Evolutionary conservation across 2,329 filamentous ascomycete genomes (phyloP), one percentile per base, ranked within the genome.

Genomic region (Colletotrichum tofieldiae): DNA sequence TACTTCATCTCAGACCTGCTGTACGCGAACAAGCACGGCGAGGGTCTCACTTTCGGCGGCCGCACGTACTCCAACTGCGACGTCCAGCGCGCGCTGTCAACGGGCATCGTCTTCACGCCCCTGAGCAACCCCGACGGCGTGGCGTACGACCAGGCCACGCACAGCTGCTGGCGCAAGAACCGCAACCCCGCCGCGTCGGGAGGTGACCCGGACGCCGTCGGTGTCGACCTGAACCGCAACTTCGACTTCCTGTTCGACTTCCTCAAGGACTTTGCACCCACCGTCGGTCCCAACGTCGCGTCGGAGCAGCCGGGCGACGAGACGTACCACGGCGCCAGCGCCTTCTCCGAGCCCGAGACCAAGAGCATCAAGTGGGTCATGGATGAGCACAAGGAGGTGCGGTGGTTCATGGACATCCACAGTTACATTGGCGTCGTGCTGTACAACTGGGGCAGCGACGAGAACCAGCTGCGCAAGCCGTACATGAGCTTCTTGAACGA

Each of bases 391-490:
- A 78, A 81, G 59, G 84, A 84, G 55, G 79, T 91, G 56, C 82
- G 85, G 37, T 91, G 88, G 88, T 89, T 89, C 77, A 80, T 90
- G 71, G 89, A 91, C 74, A 82, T 91, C 55, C 89, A 91, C 82
- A 89, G 88, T 1, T 86, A 83, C 37, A 82, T 83, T 0, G 87
- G 86, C 2, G 65, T 65, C 14, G 63, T 75, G 66, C 79, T 91
- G 18, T 90, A 90, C 79, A 84, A 82, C 66, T 91, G 88, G 88
- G 88, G 89, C 29, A 86, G 88, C 73, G 88, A 90, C 74, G 82
- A 86, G 58, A 81, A 85, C 68, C 88, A 90, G 78, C 80, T 79
- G 63, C 82, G 78, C 0, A 82, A 83, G 56, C 76, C 84, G 0
- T 74, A 74, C 60, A 86, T 87, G 83, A 90, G 84, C 79, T 89